Percentiles rank a stretch among this genome's conserved stretches.
phyloP scores from a whole-genome alignment of 208 protist species.

The Tetramitus jugosus region DNA sequence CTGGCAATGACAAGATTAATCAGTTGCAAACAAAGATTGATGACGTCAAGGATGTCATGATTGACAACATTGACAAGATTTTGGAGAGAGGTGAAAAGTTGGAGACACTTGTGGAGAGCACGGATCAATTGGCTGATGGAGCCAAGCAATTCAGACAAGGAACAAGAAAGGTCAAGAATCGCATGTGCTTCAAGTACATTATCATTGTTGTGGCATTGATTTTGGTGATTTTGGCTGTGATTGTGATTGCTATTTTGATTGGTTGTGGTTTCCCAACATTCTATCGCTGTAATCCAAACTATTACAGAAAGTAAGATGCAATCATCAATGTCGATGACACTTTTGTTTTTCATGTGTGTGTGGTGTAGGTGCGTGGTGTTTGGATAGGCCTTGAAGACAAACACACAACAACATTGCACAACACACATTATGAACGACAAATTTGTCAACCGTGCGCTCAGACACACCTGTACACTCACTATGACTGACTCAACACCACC shows the following conservation, averaged over 20 bases:
- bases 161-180: neutral
- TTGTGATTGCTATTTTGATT: constrained; percentile 1
- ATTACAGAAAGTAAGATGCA: too few relatives aligned
- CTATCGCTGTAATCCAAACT: neutral
- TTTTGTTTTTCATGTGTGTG: too few relatives aligned
- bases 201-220: neutral
- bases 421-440: too few relatives aligned
- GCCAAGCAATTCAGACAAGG: neutral
- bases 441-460: too few relatives aligned
- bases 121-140: neutral
- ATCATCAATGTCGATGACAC: too few relatives aligned
- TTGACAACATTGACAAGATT: constrained; percentile 21
- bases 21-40: neutral
- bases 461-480: too few relatives aligned
- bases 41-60: neutral
- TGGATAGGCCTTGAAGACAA: too few relatives aligned
- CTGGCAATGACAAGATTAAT: neutral
- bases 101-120: neutral
- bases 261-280: constrained; percentile 22
- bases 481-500: too few relatives aligned
- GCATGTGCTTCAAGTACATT: neutral
- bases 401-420: too few relatives aligned
- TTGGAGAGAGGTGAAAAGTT: constrained; percentile 19
- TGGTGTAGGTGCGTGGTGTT: too few relatives aligned
- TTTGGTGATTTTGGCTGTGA: neutral